Conservation (phyloP, 2,329 filamentous ascomycete genomes). For the Chaetomium sp. region DNA sequence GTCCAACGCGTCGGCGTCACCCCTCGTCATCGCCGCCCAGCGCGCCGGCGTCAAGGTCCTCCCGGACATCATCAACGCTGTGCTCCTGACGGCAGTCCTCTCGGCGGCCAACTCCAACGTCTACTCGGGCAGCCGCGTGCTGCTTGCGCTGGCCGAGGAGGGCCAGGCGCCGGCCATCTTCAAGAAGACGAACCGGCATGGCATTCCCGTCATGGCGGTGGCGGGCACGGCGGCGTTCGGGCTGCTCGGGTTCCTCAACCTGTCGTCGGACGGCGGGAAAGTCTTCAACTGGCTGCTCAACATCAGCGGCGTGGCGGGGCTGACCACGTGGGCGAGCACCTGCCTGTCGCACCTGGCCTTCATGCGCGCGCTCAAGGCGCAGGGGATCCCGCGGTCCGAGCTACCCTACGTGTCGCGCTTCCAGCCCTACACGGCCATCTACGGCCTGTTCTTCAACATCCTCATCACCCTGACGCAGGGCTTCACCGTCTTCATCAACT, state of each 20-base stretch:
- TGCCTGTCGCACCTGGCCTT: slow-evolving; percentile 66
- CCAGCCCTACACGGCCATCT: slow-evolving; percentile 66
- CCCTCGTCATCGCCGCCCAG: slow-evolving; percentile 62
- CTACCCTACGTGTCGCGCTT: slow-evolving; percentile 64
- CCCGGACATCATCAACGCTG: slow-evolving; percentile 73
- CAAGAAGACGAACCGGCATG: slow-evolving; percentile 59
- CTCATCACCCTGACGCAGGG: slow-evolving; percentile 69
- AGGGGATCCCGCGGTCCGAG: slow-evolving; percentile 57
- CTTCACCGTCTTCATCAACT: slow-evolving; percentile 68
- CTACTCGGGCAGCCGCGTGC: slow-evolving; percentile 69
- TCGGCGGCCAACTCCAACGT: slow-evolving; percentile 78
- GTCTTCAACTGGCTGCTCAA: slow-evolving; percentile 76
- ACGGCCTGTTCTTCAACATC: slow-evolving; percentile 66
- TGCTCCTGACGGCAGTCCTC: slow-evolving; percentile 75
- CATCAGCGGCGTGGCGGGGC: slow-evolving; percentile 67
- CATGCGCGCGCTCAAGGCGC: slow-evolving; percentile 59
- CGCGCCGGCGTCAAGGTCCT: slow-evolving; percentile 66
- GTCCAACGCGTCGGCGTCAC: slow-evolving; percentile 64
- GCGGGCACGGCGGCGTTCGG: slow-evolving; percentile 58
- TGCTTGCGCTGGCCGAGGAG: slow-evolving; percentile 66
- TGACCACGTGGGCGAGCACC: slow-evolving; percentile 72
- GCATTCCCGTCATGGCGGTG: slow-evolving; percentile 67
- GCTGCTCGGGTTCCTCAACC: slow-evolving; percentile 68
- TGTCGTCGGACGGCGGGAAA: slow-evolving; percentile 57
- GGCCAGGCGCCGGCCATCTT: slow-evolving; percentile 64